Percentiles rank a stretch among this genome's conserved stretches.
phyloP scores from a whole-genome alignment of 2,329 filamentous ascomycete species.

The Xylaria sp. region DNA sequence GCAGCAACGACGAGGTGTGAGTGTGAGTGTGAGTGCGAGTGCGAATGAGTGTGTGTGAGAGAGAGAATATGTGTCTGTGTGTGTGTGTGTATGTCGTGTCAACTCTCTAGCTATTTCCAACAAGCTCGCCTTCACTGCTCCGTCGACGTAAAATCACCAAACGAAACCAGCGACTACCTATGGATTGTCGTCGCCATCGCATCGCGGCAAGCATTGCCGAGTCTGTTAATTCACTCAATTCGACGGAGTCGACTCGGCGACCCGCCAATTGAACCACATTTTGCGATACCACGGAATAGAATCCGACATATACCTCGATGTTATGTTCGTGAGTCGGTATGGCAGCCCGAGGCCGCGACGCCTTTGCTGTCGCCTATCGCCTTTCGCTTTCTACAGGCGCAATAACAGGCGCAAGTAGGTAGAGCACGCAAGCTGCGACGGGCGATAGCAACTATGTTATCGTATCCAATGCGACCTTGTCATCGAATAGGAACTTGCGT shows the following conservation, averaged over 20 bases:
- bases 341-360: constrained; percentile 15
- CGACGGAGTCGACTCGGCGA: constrained; percentile 16
- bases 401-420: neutral
- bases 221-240: constrained; percentile 16
- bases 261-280: constrained; percentile 33
- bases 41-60: too few relatives aligned
- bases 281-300: constrained; percentile 23
- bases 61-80: too few relatives aligned
- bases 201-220: constrained; percentile 21
- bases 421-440: constrained; percentile 18
- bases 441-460: constrained; percentile 21
- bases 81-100: constrained; percentile 32
- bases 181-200: constrained; percentile 20
- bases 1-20: constrained; percentile 29
- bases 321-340: constrained; percentile 18
- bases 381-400: constrained; percentile 19
- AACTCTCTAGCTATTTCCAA: constrained; percentile 32
- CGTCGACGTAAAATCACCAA: constrained; percentile 11
- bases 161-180: neutral
- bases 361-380: constrained; percentile 26
- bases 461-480: constrained; percentile 30
- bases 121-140: constrained; percentile 20
- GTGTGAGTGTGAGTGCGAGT: neutral
- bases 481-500: constrained; percentile 29
- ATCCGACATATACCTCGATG: constrained; percentile 14